Conservation (phyloP, 441 rosid genomes). For the Adansonia madagascariensis region DNA sequence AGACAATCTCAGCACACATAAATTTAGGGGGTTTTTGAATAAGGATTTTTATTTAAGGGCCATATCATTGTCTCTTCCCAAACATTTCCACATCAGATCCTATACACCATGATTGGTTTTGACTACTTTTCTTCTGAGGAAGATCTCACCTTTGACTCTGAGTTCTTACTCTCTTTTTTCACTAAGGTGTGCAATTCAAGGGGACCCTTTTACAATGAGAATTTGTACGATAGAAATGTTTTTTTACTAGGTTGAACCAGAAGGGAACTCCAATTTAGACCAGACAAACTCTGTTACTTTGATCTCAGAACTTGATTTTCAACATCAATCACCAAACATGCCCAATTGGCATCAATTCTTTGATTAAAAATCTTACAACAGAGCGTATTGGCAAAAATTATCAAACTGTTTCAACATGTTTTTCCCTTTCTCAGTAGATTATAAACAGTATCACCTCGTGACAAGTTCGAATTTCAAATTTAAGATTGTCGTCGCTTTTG, state of each 20-base stretch:
- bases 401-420: neutral
- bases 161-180: constrained; percentile 32
- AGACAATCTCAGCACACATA: constrained; percentile 23
- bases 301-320: constrained; percentile 8
- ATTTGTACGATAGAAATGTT: neutral
- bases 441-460: neutral
- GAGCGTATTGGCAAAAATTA: neutral
- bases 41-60: constrained; percentile 21
- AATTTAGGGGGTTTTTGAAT: neutral
- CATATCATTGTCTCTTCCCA: constrained; percentile 53
- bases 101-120: constrained; percentile 76
- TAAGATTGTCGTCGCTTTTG: neutral
- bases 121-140: constrained; percentile 59
- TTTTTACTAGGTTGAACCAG: neutral
- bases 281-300: constrained; percentile 13
- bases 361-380: constrained; percentile 7
- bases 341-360: constrained; percentile 6
- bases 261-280: neutral
- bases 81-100: constrained; percentile 71
- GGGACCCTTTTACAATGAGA: constrained; percentile 23
- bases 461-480: constrained; percentile 9
- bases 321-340: neutral
- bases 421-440: neutral
- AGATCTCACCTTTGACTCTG: constrained; percentile 53
- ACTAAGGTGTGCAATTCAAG: constrained; percentile 38